Conservation (phyloP, 1,284 basidiomycete species). For the Sanghuangporus sanghuang region DNA sequence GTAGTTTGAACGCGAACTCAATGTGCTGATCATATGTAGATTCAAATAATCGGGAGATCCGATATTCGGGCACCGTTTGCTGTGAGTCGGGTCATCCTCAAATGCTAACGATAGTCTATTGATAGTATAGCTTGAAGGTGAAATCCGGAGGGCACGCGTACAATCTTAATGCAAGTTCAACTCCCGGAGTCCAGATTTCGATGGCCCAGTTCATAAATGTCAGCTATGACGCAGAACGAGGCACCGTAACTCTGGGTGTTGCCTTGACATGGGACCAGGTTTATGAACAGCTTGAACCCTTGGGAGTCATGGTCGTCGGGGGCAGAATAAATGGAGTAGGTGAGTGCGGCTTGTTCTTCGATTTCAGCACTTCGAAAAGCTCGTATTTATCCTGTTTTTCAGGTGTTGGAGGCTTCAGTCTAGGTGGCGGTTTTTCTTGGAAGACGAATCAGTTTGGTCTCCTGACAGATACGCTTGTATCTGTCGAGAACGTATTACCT, state of each 20-base stretch:
- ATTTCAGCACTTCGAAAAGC: neutral
- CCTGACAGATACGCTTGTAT: conserved; percentile 8
- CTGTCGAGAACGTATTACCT: conserved; percentile 9
- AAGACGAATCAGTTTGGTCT: conserved; percentile 17
- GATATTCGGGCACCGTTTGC: conserved; percentile 18
- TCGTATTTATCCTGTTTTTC: neutral
- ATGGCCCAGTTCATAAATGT: conserved; percentile 20
- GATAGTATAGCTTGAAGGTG: conserved; percentile 13
- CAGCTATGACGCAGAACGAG: conserved; percentile 12
- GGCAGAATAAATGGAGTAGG: conserved; percentile 22
- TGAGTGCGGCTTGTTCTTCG: neutral
- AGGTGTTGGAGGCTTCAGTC: conserved; percentile 10
- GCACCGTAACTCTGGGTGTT: conserved; percentile 18
- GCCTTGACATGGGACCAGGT: conserved; percentile 23
- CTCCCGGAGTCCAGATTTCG: conserved; percentile 24
- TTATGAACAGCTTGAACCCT: conserved; percentile 19
- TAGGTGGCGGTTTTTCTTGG: conserved; percentile 15
- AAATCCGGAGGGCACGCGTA: conserved; percentile 23
- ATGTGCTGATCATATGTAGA: neutral
- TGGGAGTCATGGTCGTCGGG: conserved; percentile 21
- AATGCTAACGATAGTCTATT: neutral
- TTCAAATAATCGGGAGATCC: conserved; percentile 8
- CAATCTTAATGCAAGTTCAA: conserved; percentile 23
- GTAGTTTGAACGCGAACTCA: neutral
- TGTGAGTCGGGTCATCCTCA: neutral